phyloP scores from a whole-genome alignment of 805 yeast species.

The Priceomyces castillae region DNA sequence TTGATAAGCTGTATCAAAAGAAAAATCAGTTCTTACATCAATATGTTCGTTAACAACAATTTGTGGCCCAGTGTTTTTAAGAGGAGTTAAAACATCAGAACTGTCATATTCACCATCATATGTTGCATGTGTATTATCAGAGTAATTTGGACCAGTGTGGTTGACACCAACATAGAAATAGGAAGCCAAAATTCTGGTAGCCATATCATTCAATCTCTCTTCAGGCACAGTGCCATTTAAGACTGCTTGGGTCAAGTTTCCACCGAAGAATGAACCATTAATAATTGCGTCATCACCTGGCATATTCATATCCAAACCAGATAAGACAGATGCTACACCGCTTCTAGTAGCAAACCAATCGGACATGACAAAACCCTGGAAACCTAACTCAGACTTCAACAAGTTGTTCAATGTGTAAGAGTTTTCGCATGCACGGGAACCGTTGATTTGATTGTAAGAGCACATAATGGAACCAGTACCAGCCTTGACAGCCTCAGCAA shows the following conservation, averaged over 20 bases:
- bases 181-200: conserved; percentile 3
- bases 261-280: conserved; percentile 46
- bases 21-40: conserved; percentile 41
- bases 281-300: conserved; percentile 54
- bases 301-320: conserved; percentile 65
- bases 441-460: conserved; percentile 61
- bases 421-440: conserved; percentile 53
- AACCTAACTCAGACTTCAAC: conserved; percentile 56
- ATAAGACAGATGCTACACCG: conserved; percentile 43
- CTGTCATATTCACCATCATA: background rate
- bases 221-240: conserved; percentile 38
- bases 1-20: conserved; percentile 38
- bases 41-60: conserved; percentile 25
- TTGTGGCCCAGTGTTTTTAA: conserved; percentile 22
- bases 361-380: conserved; percentile 55
- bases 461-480: conserved; percentile 58
- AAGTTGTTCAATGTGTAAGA: conserved; percentile 42
- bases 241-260: conserved; percentile 46
- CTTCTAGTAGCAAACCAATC: conserved; percentile 65
- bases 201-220: conserved; percentile 4
- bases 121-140: background rate
- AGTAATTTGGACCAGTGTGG: conserved; percentile 5
- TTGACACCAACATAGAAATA: conserved; percentile 2
- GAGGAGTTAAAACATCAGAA: conserved; percentile 13
- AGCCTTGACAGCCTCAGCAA: conserved; percentile 9